A percentile compares a stretch with the other conserved stretches of the same genome.
Conservation (phyloP, 352 stramenopile genomes). For the Pythium aphanidermatum region DNA sequence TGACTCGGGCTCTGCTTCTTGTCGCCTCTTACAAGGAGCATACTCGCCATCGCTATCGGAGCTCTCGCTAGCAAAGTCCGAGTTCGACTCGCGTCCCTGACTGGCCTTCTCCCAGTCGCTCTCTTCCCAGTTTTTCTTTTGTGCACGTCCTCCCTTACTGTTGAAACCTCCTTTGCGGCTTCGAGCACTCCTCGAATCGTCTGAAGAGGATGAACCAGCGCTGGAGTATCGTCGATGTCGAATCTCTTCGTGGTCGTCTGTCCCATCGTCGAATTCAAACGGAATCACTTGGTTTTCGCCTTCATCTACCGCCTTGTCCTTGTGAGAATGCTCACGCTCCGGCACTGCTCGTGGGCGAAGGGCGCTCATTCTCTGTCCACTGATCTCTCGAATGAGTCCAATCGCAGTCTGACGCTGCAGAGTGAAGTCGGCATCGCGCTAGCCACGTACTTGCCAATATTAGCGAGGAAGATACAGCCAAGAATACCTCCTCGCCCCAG, state of each 20-base stretch:
- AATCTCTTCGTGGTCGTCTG: slow-evolving; percentile 34
- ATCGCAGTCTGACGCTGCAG: no score
- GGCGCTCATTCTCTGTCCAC: background rate
- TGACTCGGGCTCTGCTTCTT: slow-evolving; percentile 21
- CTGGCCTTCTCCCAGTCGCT: slow-evolving; percentile 40
- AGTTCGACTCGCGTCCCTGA: slow-evolving; percentile 8
- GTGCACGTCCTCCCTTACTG: background rate
- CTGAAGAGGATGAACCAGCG: slow-evolving; percentile 13
- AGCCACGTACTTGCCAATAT: no score
- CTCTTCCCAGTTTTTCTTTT: slow-evolving; percentile 13
- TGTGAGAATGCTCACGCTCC: slow-evolving; percentile 1
- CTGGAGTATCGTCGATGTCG: slow-evolving; percentile 30
- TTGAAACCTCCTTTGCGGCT: background rate
- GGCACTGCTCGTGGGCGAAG: background rate
- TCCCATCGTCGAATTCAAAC: slow-evolving; percentile 45
- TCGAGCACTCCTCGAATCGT: background rate
- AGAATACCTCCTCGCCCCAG: no score
- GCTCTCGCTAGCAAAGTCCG: slow-evolving; percentile 11
- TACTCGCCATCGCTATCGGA: slow-evolving; percentile 3
- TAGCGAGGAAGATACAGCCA: no score
- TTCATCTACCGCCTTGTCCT: slow-evolving; percentile 16
- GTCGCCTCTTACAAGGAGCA: background rate
- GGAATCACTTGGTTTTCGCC: slow-evolving; percentile 56
- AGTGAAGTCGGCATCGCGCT: no score
- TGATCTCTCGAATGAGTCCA: no score